Base-by-base conservation (phyloP, 768 basidiomycete genomes). In the Russula foetens region DNA sequence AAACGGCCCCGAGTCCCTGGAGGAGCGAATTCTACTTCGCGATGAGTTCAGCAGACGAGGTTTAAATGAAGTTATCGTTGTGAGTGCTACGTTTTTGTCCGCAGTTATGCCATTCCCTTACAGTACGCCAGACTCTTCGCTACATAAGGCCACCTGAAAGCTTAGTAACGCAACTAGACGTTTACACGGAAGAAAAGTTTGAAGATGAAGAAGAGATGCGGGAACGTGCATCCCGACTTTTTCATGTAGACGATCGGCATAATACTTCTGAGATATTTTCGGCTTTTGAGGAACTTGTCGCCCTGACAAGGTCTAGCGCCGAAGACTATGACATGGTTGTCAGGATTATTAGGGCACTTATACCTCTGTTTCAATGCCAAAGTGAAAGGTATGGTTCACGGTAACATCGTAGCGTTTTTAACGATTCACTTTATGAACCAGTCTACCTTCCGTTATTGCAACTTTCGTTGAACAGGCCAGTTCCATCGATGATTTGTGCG, bases 121-220 rank as follows among this genome's bases (percentile, higher is more conserved):
- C 29, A 44, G 28, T 62, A 15, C 15, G 43, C 14, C 65, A 94
- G 92, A 81, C 84, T 4, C 75, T 95, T 7, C 80, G 85, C 62
- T 91, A 91, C 66, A 75, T 84, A 41, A 80, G 82, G 67, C 90
- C 91, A 1, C 88, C 91, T 7, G 91, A 88, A n/a, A 70, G 67
- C 4, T 73, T 96, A n/a, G 69, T 88, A n/a, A 87, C 79, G 0
- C 93, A 95, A 67, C 73, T 94, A 7, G 82, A 87, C 63, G 78
- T 91, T 28, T 96, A 93, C 66, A 80, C 82, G 0, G 92, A 96
- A 63, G 92, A 95, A 70, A 90, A 91, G 66, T 89, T 86, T 47
- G 92, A 95, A 67, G 93, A 97, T 69, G 88, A 91, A 69, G 85
- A 89, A 68, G 90, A 94, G 52, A 79, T 90, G 72, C 83, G 84